Evolutionary conservation across 805 yeast genomes (phyloP).

Genomic region (Schwanniomyces pseudopolymorphus): DNA sequence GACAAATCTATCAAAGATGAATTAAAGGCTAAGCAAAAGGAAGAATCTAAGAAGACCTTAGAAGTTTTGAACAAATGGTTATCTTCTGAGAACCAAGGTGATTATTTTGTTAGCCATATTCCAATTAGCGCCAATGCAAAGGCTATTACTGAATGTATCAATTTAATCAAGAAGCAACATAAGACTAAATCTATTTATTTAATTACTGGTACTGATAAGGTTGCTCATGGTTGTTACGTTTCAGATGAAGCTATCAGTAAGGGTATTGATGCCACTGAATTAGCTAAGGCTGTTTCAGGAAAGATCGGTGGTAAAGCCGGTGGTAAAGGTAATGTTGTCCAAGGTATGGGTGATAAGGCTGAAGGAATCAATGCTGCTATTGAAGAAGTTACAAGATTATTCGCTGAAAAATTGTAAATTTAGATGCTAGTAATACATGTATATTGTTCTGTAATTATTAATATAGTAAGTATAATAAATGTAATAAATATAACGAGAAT

Average conservation of each 20-base stretch:
- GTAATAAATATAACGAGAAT: slow-evolving; percentile 1
- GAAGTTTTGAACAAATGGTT: slow-evolving; percentile 77
- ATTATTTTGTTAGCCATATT: slow-evolving; percentile 68
- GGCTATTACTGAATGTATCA: slow-evolving; percentile 91
- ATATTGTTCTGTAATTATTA: not conserved
- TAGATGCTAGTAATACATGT: not conserved
- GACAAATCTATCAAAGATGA: slow-evolving; percentile 90
- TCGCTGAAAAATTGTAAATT: slow-evolving; percentile 54
- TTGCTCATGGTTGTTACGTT: slow-evolving; percentile 94
- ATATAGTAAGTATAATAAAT: not conserved
- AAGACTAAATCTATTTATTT: slow-evolving; percentile 76
- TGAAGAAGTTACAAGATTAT: slow-evolving; percentile 59
- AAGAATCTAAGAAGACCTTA: slow-evolving; percentile 75
- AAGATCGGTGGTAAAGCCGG: slow-evolving; percentile 96
- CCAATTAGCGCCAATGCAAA: slow-evolving; percentile 81
- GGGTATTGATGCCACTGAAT: slow-evolving; percentile 72
- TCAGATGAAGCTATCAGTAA: slow-evolving; percentile 66
- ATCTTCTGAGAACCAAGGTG: slow-evolving; percentile 46
- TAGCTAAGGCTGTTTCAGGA: slow-evolving; percentile 68
- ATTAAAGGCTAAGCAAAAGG: slow-evolving; percentile 82
- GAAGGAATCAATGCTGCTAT: slow-evolving; percentile 72
- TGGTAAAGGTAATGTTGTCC: slow-evolving; percentile 95
- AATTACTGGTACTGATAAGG: slow-evolving; percentile 75
- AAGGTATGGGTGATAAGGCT: slow-evolving; percentile 92
- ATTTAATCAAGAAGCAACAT: slow-evolving; percentile 72